Conservation (phyloP, 768 basidiomycete species). For the Naganishia friedmannii region DNA sequence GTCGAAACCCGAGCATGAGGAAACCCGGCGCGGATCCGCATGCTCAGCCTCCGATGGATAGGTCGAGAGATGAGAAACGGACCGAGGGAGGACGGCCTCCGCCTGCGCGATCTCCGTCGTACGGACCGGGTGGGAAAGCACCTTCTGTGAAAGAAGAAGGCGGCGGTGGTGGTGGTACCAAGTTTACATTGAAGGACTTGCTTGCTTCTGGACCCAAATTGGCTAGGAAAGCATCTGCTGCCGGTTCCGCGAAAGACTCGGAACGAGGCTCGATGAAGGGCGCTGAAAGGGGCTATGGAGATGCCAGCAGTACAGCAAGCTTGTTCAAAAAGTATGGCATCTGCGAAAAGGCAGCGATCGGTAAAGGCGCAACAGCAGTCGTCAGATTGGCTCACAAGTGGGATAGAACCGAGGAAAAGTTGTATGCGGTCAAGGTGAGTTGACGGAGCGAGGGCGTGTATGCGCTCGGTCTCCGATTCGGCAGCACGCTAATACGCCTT, state of each 20-base stretch:
- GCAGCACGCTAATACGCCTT: too few species aligned
- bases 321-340: conserved; percentile 90
- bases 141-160: conserved; percentile 52
- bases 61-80: conserved; percentile 20
- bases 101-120: conserved; percentile 32
- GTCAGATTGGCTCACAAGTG: conserved; percentile 97
- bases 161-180: conserved; percentile 59
- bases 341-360: conserved; percentile 93
- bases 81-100: conserved; percentile 24
- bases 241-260: conserved; percentile 48
- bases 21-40: conserved; percentile 37
- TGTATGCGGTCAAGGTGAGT: conserved; percentile 93
- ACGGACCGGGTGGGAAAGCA: conserved; percentile 38
- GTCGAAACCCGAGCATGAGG: conserved; percentile 35
- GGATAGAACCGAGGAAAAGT: conserved; percentile 92
- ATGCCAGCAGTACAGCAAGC: conserved; percentile 57
- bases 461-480: too few species aligned
- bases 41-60: conserved; percentile 41
- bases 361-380: conserved; percentile 96
- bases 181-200: conserved; percentile 82
- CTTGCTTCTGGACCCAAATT: conserved; percentile 73
- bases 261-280: conserved; percentile 57
- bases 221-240: conserved; percentile 65
- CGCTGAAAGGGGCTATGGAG: conserved; percentile 57
- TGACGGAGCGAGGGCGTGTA: too few species aligned